Evolutionary conservation across 169 alveolate genomes (phyloP).

Genomic region (Eimeria acervulina): DNA sequence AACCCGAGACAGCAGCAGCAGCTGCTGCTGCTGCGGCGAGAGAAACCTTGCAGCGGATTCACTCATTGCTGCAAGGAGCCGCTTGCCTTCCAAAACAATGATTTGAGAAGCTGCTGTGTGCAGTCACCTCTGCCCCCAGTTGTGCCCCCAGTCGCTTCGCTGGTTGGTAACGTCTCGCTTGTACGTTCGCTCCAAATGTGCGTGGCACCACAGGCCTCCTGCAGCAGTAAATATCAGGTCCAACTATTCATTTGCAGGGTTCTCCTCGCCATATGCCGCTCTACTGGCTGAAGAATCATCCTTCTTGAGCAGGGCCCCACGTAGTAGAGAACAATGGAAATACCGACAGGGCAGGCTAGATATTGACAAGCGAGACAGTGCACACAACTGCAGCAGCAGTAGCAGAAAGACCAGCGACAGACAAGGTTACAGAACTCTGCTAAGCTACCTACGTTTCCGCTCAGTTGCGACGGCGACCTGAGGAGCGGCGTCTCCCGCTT

Average conservation of each 20-base stretch:
- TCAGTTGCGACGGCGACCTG: conserved; percentile 12
- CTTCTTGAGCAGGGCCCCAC: neutral
- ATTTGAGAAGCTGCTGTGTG: neutral
- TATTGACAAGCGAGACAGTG: neutral
- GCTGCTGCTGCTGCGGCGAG: neutral
- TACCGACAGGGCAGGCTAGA: neutral
- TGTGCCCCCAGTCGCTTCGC: neutral
- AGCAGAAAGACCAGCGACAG: neutral
- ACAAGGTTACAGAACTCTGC: neutral
- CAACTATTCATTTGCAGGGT: neutral
- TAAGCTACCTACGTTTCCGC: neutral
- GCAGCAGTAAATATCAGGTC: neutral
- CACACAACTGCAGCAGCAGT: neutral
- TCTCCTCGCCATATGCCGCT: neutral
- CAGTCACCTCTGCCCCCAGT: neutral
- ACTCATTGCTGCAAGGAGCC: neutral
- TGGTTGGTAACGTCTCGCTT: neutral
- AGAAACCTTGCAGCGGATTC: neutral
- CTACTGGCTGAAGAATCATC: neutral
- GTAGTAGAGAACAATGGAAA: neutral
- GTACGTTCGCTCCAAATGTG: neutral
- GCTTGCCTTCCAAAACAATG: neutral
- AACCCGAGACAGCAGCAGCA: neutral
- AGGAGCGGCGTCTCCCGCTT: conserved; percentile 31
- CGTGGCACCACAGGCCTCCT: neutral